These are phyloP conservation scores for Chimonanthus praecox DNA, from an alignment of 164 flowering plant genomes.

Conservation along the genomic window DNA sequence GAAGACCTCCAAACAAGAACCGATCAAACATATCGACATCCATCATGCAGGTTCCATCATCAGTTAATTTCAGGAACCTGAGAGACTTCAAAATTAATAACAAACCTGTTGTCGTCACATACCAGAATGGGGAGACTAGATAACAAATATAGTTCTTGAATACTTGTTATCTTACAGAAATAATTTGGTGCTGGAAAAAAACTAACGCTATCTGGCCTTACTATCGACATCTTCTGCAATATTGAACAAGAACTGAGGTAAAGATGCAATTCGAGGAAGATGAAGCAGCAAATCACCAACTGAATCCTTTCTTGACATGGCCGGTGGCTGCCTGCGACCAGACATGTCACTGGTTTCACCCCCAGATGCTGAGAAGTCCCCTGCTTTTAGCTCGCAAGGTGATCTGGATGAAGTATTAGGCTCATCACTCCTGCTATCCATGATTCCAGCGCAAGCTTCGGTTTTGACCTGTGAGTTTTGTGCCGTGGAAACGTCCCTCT, in stretches of 20 bases:
- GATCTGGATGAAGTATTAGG: conserved; percentile 6
- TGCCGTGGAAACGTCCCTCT: conserved; percentile 39
- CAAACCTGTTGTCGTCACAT: background rate
- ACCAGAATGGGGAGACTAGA: background rate
- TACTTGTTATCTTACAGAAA: background rate
- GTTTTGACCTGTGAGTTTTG: conserved; percentile 23
- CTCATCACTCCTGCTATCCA: conserved; percentile 16
- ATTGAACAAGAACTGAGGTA: conserved; percentile 73
- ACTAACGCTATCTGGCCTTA: conserved; percentile 27
- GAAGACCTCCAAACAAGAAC: background rate
- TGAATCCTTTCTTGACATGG: conserved; percentile 78
- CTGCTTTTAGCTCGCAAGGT: conserved; percentile 9
- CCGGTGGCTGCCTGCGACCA: conserved; percentile 30
- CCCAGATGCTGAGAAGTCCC: conserved; percentile 14
- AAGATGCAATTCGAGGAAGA: conserved; percentile 83
- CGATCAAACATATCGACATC: background rate
- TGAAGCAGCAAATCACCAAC: conserved; percentile 69
- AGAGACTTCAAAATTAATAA: background rate
- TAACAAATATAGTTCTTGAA: background rate
- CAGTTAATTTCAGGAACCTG: conserved; percentile 7
- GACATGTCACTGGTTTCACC: conserved; percentile 25
- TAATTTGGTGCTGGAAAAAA: background rate
- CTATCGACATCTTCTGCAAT: conserved; percentile 61
- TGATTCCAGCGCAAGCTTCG: conserved; percentile 15
- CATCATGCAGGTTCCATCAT: conserved; percentile 7